phyloP scores from a whole-genome alignment of 2,329 filamentous ascomycete genomes.

The Colletotrichum somersetense region DNA sequence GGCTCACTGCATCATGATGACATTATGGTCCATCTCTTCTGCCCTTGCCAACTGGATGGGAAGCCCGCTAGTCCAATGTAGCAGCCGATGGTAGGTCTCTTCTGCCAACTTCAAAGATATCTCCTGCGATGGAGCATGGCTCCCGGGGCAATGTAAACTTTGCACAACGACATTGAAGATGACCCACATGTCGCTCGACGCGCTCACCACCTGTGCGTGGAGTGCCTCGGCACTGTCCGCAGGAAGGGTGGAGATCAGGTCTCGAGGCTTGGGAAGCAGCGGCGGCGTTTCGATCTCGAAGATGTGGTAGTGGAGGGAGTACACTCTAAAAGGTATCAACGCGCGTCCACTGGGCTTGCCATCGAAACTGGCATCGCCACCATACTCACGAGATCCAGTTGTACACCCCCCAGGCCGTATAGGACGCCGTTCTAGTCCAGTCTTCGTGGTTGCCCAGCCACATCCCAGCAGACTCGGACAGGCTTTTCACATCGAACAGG shows the following conservation, averaged over 20 bases:
- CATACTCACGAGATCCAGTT: slow-evolving; percentile 39
- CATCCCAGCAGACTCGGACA: slow-evolving; percentile 7
- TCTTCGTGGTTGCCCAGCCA: slow-evolving; percentile 9
- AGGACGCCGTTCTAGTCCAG: slow-evolving; percentile 36
- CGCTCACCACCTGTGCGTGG: slow-evolving; percentile 2
- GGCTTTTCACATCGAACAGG: slow-evolving; percentile 12
- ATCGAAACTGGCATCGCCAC: too few species aligned
- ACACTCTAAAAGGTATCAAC: background rate
- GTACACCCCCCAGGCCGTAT: slow-evolving; percentile 50
- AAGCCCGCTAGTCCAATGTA: slow-evolving; percentile 16
- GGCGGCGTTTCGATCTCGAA: slow-evolving; percentile 26
- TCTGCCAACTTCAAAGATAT: slow-evolving; percentile 4
- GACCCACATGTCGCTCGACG: slow-evolving; percentile 23
- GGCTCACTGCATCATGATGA: slow-evolving; percentile 31
- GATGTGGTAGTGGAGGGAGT: slow-evolving; percentile 25
- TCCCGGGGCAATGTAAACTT: background rate
- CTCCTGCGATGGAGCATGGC: fast-evolving
- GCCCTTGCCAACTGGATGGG: slow-evolving; percentile 2
- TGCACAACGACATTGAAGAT: background rate
- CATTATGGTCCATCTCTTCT: background rate
- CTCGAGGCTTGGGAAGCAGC: slow-evolving; percentile 17
- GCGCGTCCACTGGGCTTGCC: background rate
- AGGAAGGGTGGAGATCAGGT: background rate
- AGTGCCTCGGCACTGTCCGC: background rate
- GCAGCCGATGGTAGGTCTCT: slow-evolving; percentile 4